A percentile compares a stretch with the other conserved stretches of the same genome.
Evolutionary conservation across 148 eudicot genomes (phyloP).

Genomic region (Fagopyrum tataricum): DNA sequence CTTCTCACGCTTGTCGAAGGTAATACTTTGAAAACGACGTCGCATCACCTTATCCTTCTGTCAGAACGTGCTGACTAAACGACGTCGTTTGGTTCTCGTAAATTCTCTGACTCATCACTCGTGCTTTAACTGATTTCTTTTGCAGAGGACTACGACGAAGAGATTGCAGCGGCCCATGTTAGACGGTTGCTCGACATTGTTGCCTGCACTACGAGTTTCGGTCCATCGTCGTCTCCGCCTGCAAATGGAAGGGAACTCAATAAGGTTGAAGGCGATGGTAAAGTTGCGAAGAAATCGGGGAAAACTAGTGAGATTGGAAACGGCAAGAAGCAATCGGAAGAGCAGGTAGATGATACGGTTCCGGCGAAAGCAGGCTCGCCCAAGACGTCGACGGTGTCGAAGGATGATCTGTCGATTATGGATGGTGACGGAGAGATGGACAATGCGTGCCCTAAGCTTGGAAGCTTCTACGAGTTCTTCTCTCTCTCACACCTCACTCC

Average conservation of each 20-base stretch:
- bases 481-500: constrained; percentile 92
- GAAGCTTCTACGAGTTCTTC: constrained; percentile 92
- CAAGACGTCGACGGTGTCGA: constrained; percentile 17
- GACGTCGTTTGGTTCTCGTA: constrained; percentile 17
- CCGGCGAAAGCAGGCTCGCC: constrained; percentile 11
- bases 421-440: constrained; percentile 85
- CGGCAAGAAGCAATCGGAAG: constrained; percentile 23
- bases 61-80: constrained; percentile 14
- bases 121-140: constrained; percentile 15
- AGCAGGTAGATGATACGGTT: constrained; percentile 12
- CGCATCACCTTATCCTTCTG: constrained; percentile 20
- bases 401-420: constrained; percentile 46
- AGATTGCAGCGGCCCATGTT: constrained; percentile 76
- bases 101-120: constrained; percentile 2
- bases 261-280: constrained; percentile 33
- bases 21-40: constrained; percentile 29
- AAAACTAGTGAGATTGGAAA: constrained; percentile 15
- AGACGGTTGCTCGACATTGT: constrained; percentile 83
- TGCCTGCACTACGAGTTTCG: constrained; percentile 89
- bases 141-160: constrained; percentile 83
- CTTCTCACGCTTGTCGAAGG: constrained; percentile 82
- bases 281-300: constrained; percentile 43
- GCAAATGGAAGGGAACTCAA: constrained; percentile 19
- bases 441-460: constrained; percentile 76
- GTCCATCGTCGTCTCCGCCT: constrained; percentile 34